Evolutionary conservation across 306 rosid species (phyloP), one percentile per base, ranked within the genome.

Genomic region (Dryas drummondii): DNA sequence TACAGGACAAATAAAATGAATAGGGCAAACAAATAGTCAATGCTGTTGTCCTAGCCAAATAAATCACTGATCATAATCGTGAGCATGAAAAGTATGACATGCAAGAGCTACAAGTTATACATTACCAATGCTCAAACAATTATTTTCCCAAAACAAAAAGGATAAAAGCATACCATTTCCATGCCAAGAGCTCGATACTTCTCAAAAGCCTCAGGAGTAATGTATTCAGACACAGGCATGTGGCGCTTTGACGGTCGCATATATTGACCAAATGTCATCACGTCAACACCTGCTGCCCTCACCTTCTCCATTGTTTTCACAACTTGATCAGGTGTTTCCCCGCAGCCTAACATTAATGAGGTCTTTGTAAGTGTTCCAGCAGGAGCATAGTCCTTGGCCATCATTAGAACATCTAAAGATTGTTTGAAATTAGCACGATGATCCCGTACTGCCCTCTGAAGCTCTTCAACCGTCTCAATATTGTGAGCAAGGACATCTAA

Each of bases 241-340:
- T 92, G 99, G 67, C 98, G 99, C 84, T 96, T 96, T 49, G 99
- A 92, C 60, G 99, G 98, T 82, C 99, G 91, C 99, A 96, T 96
- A 66, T 96, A 92, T 71, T 92, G 98, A 74, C 99, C 99, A 79
- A 96, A 96, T 59, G 99, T 96, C 91, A 96, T 92, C 78, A 96
- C 98, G 46, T 92, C 99, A 75, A 96, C 96, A 73, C 98, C 99
- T 5, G 99, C 99, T n/a, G 90, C 97, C 84, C 90, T 86, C 83
- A 96, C 97, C 91, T 92, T 96, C 92, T 92, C 98, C 99, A 96
- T 96, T 26, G 99, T 92, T 80, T 86, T 91, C 86, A 96, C 92
- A 46, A 96, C 85, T 80, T 96, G 98, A 46, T 92, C 96, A 7
- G 98, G 97, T 77, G 97, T 89, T 81, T 96, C 99, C 66, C 99